Conservation (phyloP, 805 yeast species). For the Sugiyamaella valdiviana region DNA sequence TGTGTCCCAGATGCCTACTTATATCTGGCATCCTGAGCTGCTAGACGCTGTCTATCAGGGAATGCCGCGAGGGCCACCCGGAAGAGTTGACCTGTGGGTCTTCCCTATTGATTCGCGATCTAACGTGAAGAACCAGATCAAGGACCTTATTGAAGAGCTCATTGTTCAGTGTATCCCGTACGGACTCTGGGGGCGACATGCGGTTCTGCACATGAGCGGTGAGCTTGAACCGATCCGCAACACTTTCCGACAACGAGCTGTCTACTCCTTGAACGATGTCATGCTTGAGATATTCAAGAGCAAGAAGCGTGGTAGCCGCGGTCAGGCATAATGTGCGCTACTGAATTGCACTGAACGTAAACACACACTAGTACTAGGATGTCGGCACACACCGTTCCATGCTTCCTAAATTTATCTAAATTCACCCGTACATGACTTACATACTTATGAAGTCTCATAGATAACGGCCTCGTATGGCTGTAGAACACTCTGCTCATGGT, state of each 20-base stretch:
- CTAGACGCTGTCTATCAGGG: background rate
- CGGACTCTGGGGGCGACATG: background rate
- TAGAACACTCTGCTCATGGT: slow-evolving; percentile 1
- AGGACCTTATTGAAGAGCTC: background rate
- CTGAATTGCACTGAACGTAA: no score
- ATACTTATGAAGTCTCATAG: background rate
- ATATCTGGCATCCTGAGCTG: background rate
- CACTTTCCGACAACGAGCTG: background rate
- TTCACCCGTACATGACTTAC: background rate
- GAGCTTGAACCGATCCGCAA: background rate
- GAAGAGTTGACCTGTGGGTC: background rate
- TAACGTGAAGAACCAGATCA: background rate
- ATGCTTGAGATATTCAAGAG: background rate
- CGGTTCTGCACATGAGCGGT: background rate
- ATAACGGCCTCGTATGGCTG: slow-evolving; percentile 10
- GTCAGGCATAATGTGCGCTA: background rate
- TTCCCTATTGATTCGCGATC: background rate
- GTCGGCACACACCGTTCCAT: no score
- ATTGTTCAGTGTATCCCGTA: background rate
- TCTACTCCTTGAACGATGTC: background rate
- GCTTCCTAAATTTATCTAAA: no score
- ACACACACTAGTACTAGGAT: no score
- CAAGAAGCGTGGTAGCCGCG: background rate
- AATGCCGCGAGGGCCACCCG: background rate
- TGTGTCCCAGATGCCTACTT: background rate